Evolutionary conservation across 352 stramenopile species (phyloP).

Genomic region (Phytophthora tentaculata): DNA sequence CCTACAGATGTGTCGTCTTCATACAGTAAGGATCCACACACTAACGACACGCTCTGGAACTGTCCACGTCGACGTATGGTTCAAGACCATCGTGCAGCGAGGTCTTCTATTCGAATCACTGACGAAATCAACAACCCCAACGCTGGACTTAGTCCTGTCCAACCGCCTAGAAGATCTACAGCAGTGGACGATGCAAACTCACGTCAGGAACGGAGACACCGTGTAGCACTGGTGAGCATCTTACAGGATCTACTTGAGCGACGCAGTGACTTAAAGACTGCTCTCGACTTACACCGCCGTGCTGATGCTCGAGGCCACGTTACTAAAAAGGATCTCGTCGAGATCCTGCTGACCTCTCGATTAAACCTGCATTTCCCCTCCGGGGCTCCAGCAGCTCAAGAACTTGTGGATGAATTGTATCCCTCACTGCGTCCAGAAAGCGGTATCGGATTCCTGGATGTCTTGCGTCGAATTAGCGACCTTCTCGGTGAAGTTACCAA

Average conservation of each 20-base stretch:
- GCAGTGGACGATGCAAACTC: constrained; percentile 23
- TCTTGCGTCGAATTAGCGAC: constrained; percentile 69
- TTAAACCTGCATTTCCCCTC: constrained; percentile 64
- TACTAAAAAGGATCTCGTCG: constrained; percentile 56
- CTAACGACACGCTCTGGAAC: constrained; percentile 69
- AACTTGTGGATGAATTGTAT: constrained; percentile 73
- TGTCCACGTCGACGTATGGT: constrained; percentile 66
- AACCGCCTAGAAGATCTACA: constrained; percentile 11
- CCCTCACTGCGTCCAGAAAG: constrained; percentile 35
- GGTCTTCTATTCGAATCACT: constrained; percentile 61
- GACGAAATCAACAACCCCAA: constrained; percentile 39
- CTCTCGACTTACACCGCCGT: constrained; percentile 66
- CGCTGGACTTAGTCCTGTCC: constrained; percentile 11
- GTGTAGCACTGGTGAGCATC: constrained; percentile 54
- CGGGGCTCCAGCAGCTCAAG: constrained; percentile 46
- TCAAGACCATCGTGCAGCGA: constrained; percentile 65
- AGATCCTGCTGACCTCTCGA: constrained; percentile 71
- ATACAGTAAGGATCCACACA: constrained; percentile 20
- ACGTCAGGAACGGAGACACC: constrained; percentile 36
- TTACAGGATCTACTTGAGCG: constrained; percentile 77
- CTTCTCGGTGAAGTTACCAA: constrained; percentile 57
- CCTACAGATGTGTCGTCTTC: constrained; percentile 26
- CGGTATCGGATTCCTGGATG: constrained; percentile 58
- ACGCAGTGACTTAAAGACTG: constrained; percentile 73
- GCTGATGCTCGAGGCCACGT: constrained; percentile 70